Evolutionary conservation across 352 stramenopile genomes (phyloP), one percentile per base, ranked within the genome.

Genomic region (Phytopythium litorale): DNA sequence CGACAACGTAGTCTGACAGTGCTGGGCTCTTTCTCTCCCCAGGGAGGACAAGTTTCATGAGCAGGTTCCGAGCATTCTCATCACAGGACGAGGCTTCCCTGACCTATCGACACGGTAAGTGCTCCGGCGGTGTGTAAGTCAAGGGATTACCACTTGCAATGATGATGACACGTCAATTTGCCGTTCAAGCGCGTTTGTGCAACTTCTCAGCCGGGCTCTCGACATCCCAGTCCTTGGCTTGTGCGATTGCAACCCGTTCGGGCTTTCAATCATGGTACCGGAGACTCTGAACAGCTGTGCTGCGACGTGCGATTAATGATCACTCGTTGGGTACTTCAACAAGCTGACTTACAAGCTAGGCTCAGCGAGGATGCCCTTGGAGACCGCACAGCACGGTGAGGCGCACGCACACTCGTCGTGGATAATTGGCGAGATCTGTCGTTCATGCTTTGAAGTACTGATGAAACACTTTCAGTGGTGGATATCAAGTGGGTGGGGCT

Each of bases 161-260:
- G 28, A 23, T 53, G 46, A 4, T 35, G 21, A 13, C 13, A 57
- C 16, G 37, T n/a, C 32, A 28, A 35, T 35, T 40, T 8, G 13
- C 32, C 8, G 42, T n/a, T 15, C 13, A 8, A 89, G 95, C 57
- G 79, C 81, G 8, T 94, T 98, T 56, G 89, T 98, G 8, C 83
- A 78, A 19, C 74, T 87, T 33, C 71, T 98, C 37, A 83, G 81
- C 33, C 60, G 68, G 11, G 61, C 73, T 40, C 67, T 98, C 4
- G 40, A 73, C 35, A 73, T 98, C 30, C 96, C 96, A 32, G 90
- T 98, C 16, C 79, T 96, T 56, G 94, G 94, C 21, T 51, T 98
- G 19, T 95, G 88, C 48, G 96, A 98, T 67, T 98, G 91, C 72
- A 98, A 98, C 77, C 93, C 96, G 0, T 98, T 94, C 66, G 96